Conservation (phyloP, 108 stramenopile species). For the Pinguiococcus pyrenoidosus region DNA sequence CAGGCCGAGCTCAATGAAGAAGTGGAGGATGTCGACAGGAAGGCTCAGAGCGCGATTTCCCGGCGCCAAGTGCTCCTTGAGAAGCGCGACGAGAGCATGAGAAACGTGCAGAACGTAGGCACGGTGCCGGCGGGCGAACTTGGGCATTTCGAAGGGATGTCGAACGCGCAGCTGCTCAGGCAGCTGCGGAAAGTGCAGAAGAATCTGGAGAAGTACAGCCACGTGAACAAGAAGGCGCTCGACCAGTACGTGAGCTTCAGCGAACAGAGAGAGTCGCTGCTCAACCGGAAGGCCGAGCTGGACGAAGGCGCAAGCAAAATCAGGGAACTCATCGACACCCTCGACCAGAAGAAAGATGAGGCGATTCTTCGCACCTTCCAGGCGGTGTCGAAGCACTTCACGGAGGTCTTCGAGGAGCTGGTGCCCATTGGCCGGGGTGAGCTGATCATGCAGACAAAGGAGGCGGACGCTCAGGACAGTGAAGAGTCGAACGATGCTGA, state of each 20-base stretch:
- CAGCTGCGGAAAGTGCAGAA: conserved; percentile 49
- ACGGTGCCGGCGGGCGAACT: conserved; percentile 72
- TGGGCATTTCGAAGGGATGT: conserved; percentile 44
- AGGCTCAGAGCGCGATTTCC: too few relatives aligned
- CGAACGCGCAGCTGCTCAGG: conserved; percentile 45
- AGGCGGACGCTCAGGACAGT: neutral
- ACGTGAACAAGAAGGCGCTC: conserved; percentile 98
- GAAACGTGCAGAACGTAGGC: conserved; percentile 82
- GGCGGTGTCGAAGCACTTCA: conserved; percentile 88
- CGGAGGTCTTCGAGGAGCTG: conserved; percentile 82
- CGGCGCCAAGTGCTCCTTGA: conserved; percentile 63
- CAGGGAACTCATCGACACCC: conserved; percentile 71
- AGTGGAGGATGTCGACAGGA: too few relatives aligned
- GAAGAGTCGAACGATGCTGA: conserved; percentile 22
- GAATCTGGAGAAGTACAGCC: conserved; percentile 81
- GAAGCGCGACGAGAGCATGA: conserved; percentile 65
- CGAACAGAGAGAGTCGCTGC: conserved; percentile 77
- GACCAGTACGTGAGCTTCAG: conserved; percentile 96
- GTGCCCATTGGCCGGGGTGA: conserved; percentile 85
- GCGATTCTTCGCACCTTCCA: conserved; percentile 95
- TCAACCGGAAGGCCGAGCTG: conserved; percentile 74
- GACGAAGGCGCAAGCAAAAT: conserved; percentile 76
- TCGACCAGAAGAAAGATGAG: conserved; percentile 95
- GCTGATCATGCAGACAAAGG: conserved; percentile 61
- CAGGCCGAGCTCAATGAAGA: conserved; percentile 3